These are phyloP conservation scores for Penicillium pulvis DNA, from an alignment of 495 filamentous ascomycete genomes.

Conservation along the genomic window DNA sequence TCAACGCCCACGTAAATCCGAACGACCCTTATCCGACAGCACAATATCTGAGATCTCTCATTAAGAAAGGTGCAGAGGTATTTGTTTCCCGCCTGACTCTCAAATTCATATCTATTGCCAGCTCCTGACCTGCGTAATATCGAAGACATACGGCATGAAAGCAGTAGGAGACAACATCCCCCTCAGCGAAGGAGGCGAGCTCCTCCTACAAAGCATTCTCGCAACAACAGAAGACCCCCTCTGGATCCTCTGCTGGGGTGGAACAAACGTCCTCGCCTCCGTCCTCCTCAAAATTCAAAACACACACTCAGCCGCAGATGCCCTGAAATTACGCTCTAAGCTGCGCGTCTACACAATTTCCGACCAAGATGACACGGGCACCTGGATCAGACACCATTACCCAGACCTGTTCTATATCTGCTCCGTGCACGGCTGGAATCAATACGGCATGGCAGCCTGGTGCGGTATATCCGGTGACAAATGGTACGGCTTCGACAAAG, in stretches of 20 bases:
- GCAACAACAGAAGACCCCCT: slow-evolving; percentile 32
- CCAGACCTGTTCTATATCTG: slow-evolving; percentile 50
- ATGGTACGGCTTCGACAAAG: slow-evolving; percentile 46
- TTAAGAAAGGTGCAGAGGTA: slow-evolving; percentile 21
- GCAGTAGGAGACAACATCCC: slow-evolving; percentile 30
- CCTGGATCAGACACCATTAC: slow-evolving; percentile 49
- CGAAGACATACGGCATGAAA: slow-evolving; percentile 35
- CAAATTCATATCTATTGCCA: background rate
- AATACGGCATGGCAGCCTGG: slow-evolving; percentile 52
- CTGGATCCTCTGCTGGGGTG: slow-evolving; percentile 52
- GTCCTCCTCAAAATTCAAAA: slow-evolving; percentile 39
- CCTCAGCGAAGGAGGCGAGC: slow-evolving; percentile 40
- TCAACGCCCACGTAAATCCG: slow-evolving; percentile 17
- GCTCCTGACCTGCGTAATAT: background rate
- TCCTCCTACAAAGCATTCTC: slow-evolving; percentile 39
- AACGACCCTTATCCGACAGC: slow-evolving; percentile 17
- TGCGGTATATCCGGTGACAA: slow-evolving; percentile 48
- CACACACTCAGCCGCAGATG: slow-evolving; percentile 28
- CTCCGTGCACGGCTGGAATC: slow-evolving; percentile 50
- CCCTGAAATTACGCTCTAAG: slow-evolving; percentile 33
- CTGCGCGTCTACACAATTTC: slow-evolving; percentile 51
- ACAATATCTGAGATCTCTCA: slow-evolving; percentile 10
- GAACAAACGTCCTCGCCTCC: slow-evolving; percentile 51
- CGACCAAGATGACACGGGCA: slow-evolving; percentile 52
- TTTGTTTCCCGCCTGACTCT: background rate